phyloP scores from a whole-genome alignment of 164 flowering plant genomes.

The Magnolia changhungtana region DNA sequence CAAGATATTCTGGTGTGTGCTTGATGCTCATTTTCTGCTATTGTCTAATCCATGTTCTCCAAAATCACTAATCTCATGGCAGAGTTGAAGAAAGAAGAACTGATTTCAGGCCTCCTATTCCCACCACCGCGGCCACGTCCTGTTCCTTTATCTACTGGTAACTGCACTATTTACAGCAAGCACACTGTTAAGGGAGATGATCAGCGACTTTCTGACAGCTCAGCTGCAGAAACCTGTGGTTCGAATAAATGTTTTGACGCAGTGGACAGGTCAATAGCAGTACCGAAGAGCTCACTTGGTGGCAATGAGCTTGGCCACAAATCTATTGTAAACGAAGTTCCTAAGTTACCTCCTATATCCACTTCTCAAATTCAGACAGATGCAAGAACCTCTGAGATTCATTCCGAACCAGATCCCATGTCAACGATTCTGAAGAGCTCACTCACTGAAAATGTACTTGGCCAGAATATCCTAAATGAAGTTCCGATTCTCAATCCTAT shows the following conservation, averaged over 20 bases:
- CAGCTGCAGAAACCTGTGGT: constrained; percentile 22
- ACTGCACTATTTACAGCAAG: constrained; percentile 19
- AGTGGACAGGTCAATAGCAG: constrained; percentile 19
- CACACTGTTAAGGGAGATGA: constrained; percentile 23
- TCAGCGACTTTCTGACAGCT: constrained; percentile 19
- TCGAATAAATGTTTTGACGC: constrained; percentile 22
- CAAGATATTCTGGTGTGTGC: neutral
- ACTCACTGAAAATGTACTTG: neutral
- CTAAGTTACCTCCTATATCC: constrained; percentile 18
- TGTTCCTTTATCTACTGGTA: constrained; percentile 25
- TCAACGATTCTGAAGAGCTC: neutral
- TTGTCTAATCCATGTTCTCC: neutral
- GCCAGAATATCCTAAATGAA: neutral
- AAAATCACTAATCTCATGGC: constrained; percentile 20
- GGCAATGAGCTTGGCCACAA: constrained; percentile 15
- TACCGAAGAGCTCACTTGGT: constrained; percentile 15
- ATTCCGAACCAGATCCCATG: constrained; percentile 22
- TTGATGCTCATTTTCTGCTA: neutral
- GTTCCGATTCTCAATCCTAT: constrained; percentile 6
- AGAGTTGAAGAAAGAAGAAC: constrained; percentile 65
- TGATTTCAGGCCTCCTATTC: constrained; percentile 55
- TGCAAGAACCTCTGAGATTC: constrained; percentile 8
- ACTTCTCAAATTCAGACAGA: constrained; percentile 17
- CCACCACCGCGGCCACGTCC: constrained; percentile 32
- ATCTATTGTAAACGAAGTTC: constrained; percentile 3